Conservation (phyloP, 768 basidiomycete species). For the Leccinum longicurvipes region DNA sequence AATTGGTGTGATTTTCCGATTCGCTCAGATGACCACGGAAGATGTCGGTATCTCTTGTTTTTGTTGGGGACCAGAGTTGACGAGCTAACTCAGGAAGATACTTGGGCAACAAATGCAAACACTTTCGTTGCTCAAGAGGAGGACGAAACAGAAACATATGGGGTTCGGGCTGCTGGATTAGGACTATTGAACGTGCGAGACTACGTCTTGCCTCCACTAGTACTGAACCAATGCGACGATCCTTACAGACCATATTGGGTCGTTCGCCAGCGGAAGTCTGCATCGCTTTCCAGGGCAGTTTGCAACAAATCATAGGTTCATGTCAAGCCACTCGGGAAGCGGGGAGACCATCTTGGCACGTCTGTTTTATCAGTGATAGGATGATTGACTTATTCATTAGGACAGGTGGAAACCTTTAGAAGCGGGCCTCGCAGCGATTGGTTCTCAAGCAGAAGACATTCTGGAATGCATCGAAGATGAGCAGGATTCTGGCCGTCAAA, state of each 20-base stretch:
- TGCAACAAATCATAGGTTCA: slow-evolving; percentile 53
- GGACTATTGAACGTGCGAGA: slow-evolving; percentile 71
- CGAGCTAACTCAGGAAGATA: slow-evolving; percentile 66
- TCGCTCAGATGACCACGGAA: slow-evolving; percentile 84
- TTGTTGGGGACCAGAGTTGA: background rate
- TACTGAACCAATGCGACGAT: slow-evolving; percentile 5
- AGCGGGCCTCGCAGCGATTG: slow-evolving; percentile 75
- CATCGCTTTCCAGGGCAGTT: slow-evolving; percentile 48
- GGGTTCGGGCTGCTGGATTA: slow-evolving; percentile 78
- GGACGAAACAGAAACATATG: slow-evolving; percentile 81
- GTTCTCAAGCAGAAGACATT: slow-evolving; percentile 75
- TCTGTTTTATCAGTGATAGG: background rate
- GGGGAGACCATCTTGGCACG: slow-evolving; percentile 64
- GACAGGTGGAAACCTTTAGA: slow-evolving; percentile 91
- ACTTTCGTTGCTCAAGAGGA: slow-evolving; percentile 94
- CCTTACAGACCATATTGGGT: slow-evolving; percentile 52
- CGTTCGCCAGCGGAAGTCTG: slow-evolving; percentile 49
- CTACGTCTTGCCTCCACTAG: background rate
- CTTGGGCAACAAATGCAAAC: slow-evolving; percentile 87
- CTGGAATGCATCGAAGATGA: slow-evolving; percentile 78
- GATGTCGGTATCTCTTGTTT: slow-evolving; percentile 53
- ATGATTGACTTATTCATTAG: slow-evolving; percentile 3
- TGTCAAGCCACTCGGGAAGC: slow-evolving; percentile 54
- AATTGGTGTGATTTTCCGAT: slow-evolving; percentile 57
- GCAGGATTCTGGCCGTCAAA: slow-evolving; percentile 54